phyloP scores from a whole-genome alignment of 148 eudicot species.

The Nyssa sinensis region DNA sequence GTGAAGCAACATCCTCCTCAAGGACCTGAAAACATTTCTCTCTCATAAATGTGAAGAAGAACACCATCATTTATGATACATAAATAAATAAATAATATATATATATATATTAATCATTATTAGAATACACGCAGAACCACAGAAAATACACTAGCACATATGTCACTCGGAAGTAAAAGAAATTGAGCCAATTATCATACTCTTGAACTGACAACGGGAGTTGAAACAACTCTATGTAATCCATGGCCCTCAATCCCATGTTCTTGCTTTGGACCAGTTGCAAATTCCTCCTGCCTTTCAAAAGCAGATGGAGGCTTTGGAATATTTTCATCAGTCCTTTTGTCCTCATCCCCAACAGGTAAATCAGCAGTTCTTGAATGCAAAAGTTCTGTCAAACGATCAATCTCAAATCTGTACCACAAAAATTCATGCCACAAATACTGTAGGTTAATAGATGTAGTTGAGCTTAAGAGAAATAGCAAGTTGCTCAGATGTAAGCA shows the following conservation, averaged over 20 bases:
- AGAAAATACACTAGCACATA: background rate
- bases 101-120: background rate
- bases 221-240: conserved; percentile 26
- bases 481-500: background rate
- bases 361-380: conserved; percentile 50
- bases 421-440: conserved; percentile 11
- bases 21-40: conserved; percentile 36
- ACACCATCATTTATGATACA: background rate
- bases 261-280: conserved; percentile 23
- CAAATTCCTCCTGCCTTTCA: conserved; percentile 23
- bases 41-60: background rate
- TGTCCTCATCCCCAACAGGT: conserved; percentile 29
- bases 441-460: background rate
- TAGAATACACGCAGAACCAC: background rate
- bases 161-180: background rate
- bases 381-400: conserved; percentile 56
- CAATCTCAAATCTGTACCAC: conserved; percentile 65
- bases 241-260: conserved; percentile 25
- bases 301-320: conserved; percentile 27
- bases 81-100: too few species aligned
- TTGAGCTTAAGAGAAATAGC: background rate
- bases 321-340: conserved; percentile 25
- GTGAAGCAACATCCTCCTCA: conserved; percentile 71
- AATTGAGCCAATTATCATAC: conserved; percentile 30
- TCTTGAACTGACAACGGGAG: conserved; percentile 46